Conservation (phyloP, 306 rosid species). For the Rosa rugosa region DNA sequence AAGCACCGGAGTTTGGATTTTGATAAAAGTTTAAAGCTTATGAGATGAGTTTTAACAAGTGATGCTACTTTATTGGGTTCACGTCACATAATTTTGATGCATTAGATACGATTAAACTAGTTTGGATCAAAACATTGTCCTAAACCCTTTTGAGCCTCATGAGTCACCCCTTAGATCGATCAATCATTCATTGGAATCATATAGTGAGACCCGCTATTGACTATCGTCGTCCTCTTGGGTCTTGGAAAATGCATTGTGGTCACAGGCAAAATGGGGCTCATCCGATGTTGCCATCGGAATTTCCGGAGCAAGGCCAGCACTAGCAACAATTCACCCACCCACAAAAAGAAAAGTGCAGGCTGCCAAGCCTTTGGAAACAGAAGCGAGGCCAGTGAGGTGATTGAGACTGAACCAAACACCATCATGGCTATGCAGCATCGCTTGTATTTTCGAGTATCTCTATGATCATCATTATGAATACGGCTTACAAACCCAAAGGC, state of each 20-base stretch:
- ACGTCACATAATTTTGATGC: neutral
- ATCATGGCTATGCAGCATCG: neutral
- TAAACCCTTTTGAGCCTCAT: neutral
- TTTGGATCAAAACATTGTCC: constrained; percentile 1
- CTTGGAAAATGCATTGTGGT: neutral
- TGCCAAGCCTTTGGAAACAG: neutral
- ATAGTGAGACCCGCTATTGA: neutral
- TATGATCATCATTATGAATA: neutral
- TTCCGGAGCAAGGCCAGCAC: neutral
- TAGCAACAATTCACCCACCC: neutral
- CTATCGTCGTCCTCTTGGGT: neutral
- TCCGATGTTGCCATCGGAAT: neutral
- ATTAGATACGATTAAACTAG: neutral
- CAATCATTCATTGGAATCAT: neutral
- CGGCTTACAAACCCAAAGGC: neutral
- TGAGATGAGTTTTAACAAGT: neutral
- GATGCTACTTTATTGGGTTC: neutral
- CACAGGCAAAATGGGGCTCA: neutral
- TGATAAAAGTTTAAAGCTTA: neutral
- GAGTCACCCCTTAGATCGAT: neutral
- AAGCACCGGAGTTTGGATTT: neutral
- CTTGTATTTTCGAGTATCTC: neutral
- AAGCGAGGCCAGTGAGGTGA: neutral
- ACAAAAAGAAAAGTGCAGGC: neutral
- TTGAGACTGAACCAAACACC: neutral